Base-by-base conservation (phyloP, 2,329 filamentous ascomycete species). In the Colletotrichum karsti region DNA sequence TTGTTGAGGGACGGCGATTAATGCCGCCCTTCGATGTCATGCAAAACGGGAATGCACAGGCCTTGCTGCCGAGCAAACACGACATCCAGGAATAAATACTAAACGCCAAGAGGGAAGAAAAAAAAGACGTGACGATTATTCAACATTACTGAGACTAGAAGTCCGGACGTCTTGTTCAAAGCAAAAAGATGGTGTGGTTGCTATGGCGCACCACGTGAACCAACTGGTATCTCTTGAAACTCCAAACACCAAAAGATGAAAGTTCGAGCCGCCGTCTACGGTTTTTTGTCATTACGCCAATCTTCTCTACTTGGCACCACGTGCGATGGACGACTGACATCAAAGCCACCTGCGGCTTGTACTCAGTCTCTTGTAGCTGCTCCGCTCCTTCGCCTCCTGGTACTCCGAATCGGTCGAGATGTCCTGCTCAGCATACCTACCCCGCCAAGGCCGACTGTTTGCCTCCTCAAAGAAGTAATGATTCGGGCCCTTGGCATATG, bases 391-490 rank as follows among this genome's bases (percentile, higher is more conserved):
- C 9, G 42, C 24, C 33, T 66, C 35, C 28, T 62, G 20, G 22
- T 63, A 24, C 48, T 63, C 61, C 18, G 44, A 33, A 15, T 67
- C 41, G 30, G 57, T 53, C 48, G 56, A 35, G 53, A 39, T 35
- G 50, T 73, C 37, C 42, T 63, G 48, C 62, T 69, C 18, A 28
- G 62, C 35, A 37, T 75, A 76, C 61, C 74, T 74, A 1, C 75
- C 78, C 8, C 69, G 73, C 65, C 72, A 72, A 7, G 76, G 73
- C 37, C 55, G 63, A 1, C 72, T 69, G 48, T 73, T 73, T 2
- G 78, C 78, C 71, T 83, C 79, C 46, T 81, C 77, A 37, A 84
- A 82, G 71, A 80, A 84, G 57, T 81, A 84, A 58, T 84, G 81
- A 33, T 83, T 82, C 7, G 75, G 74, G 7, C 72, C 76, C 28